Conservation (phyloP, 306 rosid genomes). For the Vigna angularis region DNA sequence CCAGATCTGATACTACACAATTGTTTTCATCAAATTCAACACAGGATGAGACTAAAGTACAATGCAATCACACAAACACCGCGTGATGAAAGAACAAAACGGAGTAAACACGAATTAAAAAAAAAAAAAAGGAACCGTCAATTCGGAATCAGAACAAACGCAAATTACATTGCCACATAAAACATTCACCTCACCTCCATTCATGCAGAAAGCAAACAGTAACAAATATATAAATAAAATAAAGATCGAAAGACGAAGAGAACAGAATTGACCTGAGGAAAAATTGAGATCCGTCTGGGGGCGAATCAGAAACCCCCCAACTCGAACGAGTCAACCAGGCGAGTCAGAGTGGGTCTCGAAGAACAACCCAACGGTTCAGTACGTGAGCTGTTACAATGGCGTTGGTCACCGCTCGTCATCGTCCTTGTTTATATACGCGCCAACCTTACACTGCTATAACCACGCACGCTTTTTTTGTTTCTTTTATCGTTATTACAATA, state of each 20-base stretch:
- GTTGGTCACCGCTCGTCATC: conserved; percentile 43
- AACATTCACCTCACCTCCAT: conserved; percentile 30
- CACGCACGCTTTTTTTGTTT: not conserved
- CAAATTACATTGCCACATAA: conserved; percentile 30
- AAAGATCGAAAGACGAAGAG: not conserved
- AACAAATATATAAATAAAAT: not conserved
- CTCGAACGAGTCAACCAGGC: conserved; percentile 45
- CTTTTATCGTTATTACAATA: not conserved
- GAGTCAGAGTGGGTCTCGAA: conserved; percentile 39
- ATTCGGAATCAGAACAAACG: conserved; percentile 6
- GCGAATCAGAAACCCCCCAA: conserved; percentile 43
- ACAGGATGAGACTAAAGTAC: conserved; percentile 18
- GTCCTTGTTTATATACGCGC: conserved; percentile 42
- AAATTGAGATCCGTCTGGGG: not conserved
- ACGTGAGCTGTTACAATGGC: conserved; percentile 42
- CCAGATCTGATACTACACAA: conserved; percentile 38
- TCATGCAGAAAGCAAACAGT: not conserved
- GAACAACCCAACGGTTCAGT: conserved; percentile 44
- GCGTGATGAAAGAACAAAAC: not conserved
- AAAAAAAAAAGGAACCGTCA: not conserved
- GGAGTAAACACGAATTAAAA: conserved; percentile 20
- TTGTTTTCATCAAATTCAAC: not conserved
- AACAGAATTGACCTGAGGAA: conserved; percentile 33
- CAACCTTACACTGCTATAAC: conserved; percentile 8
- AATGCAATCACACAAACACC: conserved; percentile 30